Evolutionary conservation across 129 eudicot genomes (phyloP), one percentile per base, ranked within the genome.

Genomic region (Escallonia rubra): DNA sequence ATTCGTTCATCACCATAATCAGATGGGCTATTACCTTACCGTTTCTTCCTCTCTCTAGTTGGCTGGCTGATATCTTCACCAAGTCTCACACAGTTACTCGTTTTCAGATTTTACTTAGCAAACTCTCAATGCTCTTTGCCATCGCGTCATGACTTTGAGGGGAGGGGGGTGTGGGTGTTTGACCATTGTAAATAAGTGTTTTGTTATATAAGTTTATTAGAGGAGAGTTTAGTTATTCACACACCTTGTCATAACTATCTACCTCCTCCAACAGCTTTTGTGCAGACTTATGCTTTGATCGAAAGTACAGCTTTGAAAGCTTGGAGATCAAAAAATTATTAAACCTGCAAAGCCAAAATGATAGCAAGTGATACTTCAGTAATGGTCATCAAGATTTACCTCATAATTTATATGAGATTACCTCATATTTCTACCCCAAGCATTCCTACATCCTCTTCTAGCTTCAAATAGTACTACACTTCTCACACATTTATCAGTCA

Each of bases 381-480:
- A 43, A 66, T 14, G 11, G 43, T 56, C 0, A 14, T 12, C 45
- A 42, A 63, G 16, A 63, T 44, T 23, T 2, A 14, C 5, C 40
- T 43, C 57, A 53, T 15, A 13, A 71, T 63, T 73, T 57, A 45
- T 14, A n/a, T 14, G 44, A 14, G n/a, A 57, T 60, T 79, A 90
- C 97, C 97, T 85, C 86, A 81, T 82, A 69, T 73, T 85, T 73
- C 77, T 79, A 68, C 86, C 85, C 69, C 83, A 66, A 51, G 70
- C 72, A 72, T 69, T 80, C 64, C 80, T 84, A 74, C 62, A 74
- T 46, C 90, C 86, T 85, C 86, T 80, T 68, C 80, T 81, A 66
- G 95, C 84, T 71, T 78, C 88, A 73, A 82, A 78, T 46, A 73
- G 68, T 44, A 69, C 61, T 52, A 84, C 81, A 85, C 75, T 74